A percentile compares a stretch with the other conserved stretches of the same genome.
phyloP scores from a whole-genome alignment of 192 early-diverging fungal species.

The Coemansia erecta region DNA sequence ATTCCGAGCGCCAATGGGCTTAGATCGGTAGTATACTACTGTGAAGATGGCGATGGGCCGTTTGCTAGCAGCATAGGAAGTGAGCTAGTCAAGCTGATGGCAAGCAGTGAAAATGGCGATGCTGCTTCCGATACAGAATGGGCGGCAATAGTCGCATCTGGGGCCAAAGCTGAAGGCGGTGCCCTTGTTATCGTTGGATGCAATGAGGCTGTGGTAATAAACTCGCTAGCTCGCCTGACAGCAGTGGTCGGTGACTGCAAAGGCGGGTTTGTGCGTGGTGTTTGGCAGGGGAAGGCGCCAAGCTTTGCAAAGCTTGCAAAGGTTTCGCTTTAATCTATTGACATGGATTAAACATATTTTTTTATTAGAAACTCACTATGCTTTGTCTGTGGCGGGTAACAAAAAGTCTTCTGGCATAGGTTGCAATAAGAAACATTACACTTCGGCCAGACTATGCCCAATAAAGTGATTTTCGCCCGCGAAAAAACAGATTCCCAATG shows the following conservation, averaged over 20 bases:
- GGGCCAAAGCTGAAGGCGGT: conserved; percentile 21
- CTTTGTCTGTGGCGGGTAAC: too few species aligned
- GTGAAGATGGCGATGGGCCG: conserved; percentile 27
- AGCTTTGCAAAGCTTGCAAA: conserved; percentile 12
- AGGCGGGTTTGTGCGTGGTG: conserved; percentile 21
- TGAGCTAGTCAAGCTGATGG: conserved; percentile 15
- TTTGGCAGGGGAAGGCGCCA: conserved; percentile 25
- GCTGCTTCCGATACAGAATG: not conserved
- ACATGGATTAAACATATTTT: not conserved
- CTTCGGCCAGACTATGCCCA: too few species aligned
- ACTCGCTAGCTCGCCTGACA: conserved; percentile 9
- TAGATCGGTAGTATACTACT: conserved; percentile 15
- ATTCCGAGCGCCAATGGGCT: not conserved
- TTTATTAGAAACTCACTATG: not conserved
- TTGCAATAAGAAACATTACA: too few species aligned
- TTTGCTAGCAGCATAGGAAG: conserved; percentile 18
- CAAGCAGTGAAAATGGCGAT: not conserved
- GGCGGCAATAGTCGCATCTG: conserved; percentile 18
- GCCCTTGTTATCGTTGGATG: conserved; percentile 15
- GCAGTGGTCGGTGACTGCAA: conserved; percentile 17
- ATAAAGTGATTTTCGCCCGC: too few species aligned
- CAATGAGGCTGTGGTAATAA: not conserved
- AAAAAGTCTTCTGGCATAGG: too few species aligned
- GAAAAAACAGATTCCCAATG: too few species aligned
- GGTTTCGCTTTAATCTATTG: not conserved